A percentile compares a stretch with the other conserved stretches of the same genome.
Conservation (phyloP, 2,329 filamentous ascomycete genomes). For the Ophiostoma australiae region DNA sequence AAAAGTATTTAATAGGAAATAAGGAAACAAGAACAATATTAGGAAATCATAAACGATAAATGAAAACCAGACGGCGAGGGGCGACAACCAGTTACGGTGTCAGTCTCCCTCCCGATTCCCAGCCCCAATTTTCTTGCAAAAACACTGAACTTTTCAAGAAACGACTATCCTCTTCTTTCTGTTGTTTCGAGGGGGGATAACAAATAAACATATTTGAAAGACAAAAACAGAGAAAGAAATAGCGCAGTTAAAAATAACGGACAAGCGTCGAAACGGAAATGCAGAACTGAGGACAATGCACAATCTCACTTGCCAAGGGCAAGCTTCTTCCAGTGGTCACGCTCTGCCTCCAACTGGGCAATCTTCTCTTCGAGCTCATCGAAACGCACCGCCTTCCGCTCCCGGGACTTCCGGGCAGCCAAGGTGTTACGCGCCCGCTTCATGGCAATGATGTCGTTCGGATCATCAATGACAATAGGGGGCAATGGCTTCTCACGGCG, state of each 20-base stretch:
- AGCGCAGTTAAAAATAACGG: constrained; percentile 7
- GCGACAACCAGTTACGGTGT: constrained; percentile 10
- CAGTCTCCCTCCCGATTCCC: constrained; percentile 22
- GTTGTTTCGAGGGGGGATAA: constrained; percentile 1
- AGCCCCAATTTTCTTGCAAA: constrained; percentile 19
- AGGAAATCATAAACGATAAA: background rate
- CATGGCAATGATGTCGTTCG: constrained; percentile 68
- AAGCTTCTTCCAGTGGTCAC: constrained; percentile 60
- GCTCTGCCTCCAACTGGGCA: constrained; percentile 60
- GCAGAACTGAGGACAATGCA: constrained; percentile 25
- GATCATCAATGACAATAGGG: constrained; percentile 71
- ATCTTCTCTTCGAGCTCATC: constrained; percentile 71
- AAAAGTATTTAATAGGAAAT: background rate
- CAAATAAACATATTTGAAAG: constrained; percentile 2
- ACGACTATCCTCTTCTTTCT: constrained; percentile 19
- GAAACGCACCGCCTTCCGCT: constrained; percentile 74
- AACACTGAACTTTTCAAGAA: constrained; percentile 16
- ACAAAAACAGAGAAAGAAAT: constrained; percentile 11
- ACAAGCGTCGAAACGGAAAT: constrained; percentile 13
- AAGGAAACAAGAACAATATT: background rate
- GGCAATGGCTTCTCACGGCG: constrained; percentile 77
- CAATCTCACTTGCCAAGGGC: constrained; percentile 40
- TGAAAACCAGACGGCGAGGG: constrained; percentile 5
- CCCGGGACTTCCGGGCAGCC: constrained; percentile 87
- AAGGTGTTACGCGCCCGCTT: constrained; percentile 93